Evolutionary conservation across 2,329 filamentous ascomycete genomes (phyloP).

Genomic region (Rhynchosporium agropyri): DNA sequence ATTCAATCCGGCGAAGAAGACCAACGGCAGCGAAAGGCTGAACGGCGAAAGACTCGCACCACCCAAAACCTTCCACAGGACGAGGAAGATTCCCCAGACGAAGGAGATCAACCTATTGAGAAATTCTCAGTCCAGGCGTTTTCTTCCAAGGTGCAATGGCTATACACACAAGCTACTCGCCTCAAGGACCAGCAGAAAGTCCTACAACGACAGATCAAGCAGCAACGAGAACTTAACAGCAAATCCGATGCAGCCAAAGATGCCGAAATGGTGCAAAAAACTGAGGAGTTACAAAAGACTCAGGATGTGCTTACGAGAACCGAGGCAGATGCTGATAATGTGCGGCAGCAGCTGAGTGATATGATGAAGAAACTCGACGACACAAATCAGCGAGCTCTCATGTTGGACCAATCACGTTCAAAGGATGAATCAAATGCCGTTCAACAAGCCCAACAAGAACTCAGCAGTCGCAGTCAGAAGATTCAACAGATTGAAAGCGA

Average conservation of each 20-base stretch:
- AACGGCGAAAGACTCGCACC: constrained; percentile 54
- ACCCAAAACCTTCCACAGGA: constrained; percentile 62
- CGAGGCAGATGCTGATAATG: constrained; percentile 41
- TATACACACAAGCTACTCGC: constrained; percentile 75
- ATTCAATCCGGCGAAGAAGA: constrained; percentile 54
- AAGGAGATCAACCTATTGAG: constrained; percentile 59
- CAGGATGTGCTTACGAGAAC: constrained; percentile 42
- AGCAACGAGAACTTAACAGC: constrained; percentile 89
- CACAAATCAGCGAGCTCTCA: constrained; percentile 32
- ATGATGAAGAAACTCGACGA: constrained; percentile 43
- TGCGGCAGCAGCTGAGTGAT: constrained; percentile 40
- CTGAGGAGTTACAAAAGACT: constrained; percentile 56
- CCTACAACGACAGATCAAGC: constrained; percentile 88
- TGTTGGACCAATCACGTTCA: constrained; percentile 32
- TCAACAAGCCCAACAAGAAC: constrained; percentile 32
- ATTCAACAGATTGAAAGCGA: constrained; percentile 41
- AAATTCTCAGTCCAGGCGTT: constrained; percentile 76
- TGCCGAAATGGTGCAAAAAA: constrained; percentile 61
- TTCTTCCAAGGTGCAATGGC: constrained; percentile 73
- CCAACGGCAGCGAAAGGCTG: constrained; percentile 56
- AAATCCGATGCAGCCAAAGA: constrained; percentile 77
- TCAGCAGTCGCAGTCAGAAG: constrained; percentile 38
- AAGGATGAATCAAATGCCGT: constrained; percentile 33
- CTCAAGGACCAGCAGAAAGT: constrained; percentile 88
- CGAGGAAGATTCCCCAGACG: constrained; percentile 63